Conservation (phyloP, 2,329 filamentous ascomycete genomes). For the Cordyceps farinosa region DNA sequence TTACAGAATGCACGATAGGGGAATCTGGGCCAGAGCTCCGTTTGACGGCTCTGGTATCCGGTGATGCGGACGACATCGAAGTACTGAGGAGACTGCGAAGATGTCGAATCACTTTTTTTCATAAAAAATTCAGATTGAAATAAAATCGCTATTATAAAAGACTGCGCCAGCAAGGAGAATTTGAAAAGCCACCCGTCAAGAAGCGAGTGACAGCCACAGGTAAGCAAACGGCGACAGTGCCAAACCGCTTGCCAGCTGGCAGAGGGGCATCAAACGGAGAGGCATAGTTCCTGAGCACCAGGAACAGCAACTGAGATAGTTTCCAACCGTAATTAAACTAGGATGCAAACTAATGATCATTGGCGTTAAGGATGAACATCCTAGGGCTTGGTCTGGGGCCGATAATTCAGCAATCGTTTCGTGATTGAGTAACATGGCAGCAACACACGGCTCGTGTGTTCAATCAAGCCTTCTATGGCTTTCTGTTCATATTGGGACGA, state of each 20-base stretch:
- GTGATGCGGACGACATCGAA: constrained; percentile 3
- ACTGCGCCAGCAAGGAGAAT: neutral
- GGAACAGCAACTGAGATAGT: neutral
- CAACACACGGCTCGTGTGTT: no score
- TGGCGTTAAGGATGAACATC: no score
- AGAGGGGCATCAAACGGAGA: neutral
- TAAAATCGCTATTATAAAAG: neutral
- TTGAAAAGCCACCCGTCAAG: neutral
- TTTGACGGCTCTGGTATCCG: neutral
- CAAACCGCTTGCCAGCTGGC: constrained; percentile 1
- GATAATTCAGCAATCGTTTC: neutral
- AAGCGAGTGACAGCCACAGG: neutral
- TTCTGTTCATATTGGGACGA: no score
- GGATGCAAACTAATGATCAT: no score
- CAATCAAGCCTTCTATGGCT: no score
- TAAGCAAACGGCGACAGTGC: constrained; percentile 1
- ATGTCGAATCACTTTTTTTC: neutral
- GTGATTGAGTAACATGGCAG: no score
- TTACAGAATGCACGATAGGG: neutral
- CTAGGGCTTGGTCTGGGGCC: neutral
- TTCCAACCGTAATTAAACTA: no score
- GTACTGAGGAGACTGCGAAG: neutral
- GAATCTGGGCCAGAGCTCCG: constrained; percentile 3
- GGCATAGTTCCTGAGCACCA: neutral
- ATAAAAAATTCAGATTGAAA: neutral